Evolutionary conservation across 2,329 filamentous ascomycete genomes (phyloP), one percentile per base, ranked within the genome.

Genomic region (Setomelanomma holmii): DNA sequence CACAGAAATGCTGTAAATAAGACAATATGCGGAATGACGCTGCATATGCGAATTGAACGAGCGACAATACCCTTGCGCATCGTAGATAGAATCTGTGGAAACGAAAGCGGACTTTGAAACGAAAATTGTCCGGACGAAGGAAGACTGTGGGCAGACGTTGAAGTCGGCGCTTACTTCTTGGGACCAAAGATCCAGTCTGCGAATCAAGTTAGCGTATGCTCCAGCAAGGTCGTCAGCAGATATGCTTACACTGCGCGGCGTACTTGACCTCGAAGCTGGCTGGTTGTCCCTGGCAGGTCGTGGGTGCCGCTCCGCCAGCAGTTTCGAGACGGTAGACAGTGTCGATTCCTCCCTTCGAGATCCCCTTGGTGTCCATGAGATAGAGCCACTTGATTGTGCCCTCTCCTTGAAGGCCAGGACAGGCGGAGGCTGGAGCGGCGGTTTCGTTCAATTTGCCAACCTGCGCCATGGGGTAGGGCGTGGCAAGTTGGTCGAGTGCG

Each of bases 261-360:
- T 82, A 82, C 22, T 74, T 69, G 14, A 79, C 75, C 49, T 76
- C 69, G 46, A 76, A 73, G 4, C 53, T 40, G 5, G 45, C 43
- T 30, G 66, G 66, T 59, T 58, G 61, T 4, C 67, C 71, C 48
- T 69, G 64, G 63, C 80, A 82, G 1, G 66, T 75, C 1, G 59
- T 58, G 2, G 76, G 75, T 43, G 73, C 67, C 54, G 69, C 72
- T 21, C 80, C 80, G 4, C 79, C 79, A 0, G 77, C 79, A 14
- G 80, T 82, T 63, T 80, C 75, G 8, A 82, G 69, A 6, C 80
- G 68, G 58, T 81, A 82, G 2, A 81, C 79, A 4, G 74, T 75
- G 34, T 71, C 71, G 51, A 81, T 59, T 16, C 75, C 75, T n/a
- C 75, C 76, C 7, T 65, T 51, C 17, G 72, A 75, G 7, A 67